These are phyloP conservation scores for Barbarea vulgaris DNA, from an alignment of 345 rosid genomes.

Conservation along the genomic window DNA sequence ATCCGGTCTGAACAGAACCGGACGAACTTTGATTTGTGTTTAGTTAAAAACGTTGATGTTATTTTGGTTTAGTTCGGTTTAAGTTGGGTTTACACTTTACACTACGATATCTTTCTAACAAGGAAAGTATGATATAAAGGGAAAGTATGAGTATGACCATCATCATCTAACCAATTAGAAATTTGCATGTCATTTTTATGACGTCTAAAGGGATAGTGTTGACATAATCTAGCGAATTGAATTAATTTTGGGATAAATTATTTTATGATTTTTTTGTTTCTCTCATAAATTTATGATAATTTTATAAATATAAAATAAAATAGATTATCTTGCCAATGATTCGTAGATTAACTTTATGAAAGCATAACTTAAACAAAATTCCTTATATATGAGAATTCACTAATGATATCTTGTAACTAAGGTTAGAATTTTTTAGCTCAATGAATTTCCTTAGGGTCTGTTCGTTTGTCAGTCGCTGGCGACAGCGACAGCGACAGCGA, in stretches of 20 bases:
- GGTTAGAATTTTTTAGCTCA: too few relatives aligned
- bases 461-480: too few relatives aligned
- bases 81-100: not conserved
- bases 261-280: too few relatives aligned
- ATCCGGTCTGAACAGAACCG: constrained; percentile 17
- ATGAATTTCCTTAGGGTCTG: not conserved
- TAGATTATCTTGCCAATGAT: not conserved
- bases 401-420: too few relatives aligned
- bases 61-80: not conserved
- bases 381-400: not conserved
- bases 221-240: not conserved
- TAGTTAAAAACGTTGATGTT: not conserved
- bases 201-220: not conserved
- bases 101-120: not conserved
- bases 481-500: too few relatives aligned
- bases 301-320: too few relatives aligned
- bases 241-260: not conserved
- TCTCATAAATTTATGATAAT: not conserved
- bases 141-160: not conserved
- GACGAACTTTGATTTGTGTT: not conserved
- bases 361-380: not conserved
- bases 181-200: not conserved
- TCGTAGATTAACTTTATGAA: too few relatives aligned
- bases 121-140: not conserved
- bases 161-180: not conserved